Conservation (phyloP, 495 filamentous ascomycete genomes). For the Neurospora sp. region DNA sequence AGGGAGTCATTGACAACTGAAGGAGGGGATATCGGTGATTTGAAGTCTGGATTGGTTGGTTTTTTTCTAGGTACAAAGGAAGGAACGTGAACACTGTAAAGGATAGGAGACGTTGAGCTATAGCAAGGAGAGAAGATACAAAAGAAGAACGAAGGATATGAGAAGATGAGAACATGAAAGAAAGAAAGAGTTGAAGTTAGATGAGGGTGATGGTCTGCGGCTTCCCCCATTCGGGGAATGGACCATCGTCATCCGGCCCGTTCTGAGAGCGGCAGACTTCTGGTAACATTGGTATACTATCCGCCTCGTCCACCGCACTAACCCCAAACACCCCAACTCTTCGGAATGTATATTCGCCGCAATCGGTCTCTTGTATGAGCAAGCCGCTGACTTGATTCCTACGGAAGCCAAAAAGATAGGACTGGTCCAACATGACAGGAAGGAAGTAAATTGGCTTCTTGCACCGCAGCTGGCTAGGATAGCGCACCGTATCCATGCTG, state of each 20-base stretch:
- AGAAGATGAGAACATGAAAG: not conserved
- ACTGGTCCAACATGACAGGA: not conserved
- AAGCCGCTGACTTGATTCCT: fast-evolving
- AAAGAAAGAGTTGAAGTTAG: not conserved
- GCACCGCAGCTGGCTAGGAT: not conserved
- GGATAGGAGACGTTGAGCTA: too few relatives aligned
- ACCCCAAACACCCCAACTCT: not conserved
- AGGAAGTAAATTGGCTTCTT: not conserved
- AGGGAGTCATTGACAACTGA: not conserved
- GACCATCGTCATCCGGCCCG: not conserved
- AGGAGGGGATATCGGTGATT: not conserved
- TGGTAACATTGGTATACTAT: not conserved
- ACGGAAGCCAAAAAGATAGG: fast-evolving
- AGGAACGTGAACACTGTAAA: not conserved
- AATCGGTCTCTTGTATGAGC: not conserved
- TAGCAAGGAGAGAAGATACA: too few relatives aligned
- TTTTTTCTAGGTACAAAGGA: not conserved
- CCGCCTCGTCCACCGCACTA: not conserved
- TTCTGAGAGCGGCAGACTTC: not conserved
- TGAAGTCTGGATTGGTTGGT: not conserved
- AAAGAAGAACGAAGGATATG: not conserved
- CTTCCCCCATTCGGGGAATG: not conserved
- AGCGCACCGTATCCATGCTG: fast-evolving
- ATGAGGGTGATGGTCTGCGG: not conserved
- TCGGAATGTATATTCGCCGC: not conserved